Conservation (phyloP, 192 early-diverging fungal genomes). For the Coemansia sp. region DNA sequence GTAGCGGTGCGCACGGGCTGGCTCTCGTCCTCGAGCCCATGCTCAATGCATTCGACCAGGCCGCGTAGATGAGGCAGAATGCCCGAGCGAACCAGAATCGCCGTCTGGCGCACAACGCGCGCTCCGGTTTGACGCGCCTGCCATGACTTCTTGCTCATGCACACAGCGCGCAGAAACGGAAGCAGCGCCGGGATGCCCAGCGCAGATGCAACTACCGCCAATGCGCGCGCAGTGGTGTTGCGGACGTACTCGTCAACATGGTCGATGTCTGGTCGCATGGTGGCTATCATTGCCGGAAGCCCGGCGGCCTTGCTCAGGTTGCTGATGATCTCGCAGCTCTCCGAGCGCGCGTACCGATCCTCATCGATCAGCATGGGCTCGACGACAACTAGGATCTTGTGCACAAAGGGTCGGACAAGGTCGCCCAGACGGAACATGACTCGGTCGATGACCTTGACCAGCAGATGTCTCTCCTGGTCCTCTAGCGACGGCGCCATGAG, state of each 20-base stretch:
- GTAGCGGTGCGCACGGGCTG: slow-evolving; percentile 95
- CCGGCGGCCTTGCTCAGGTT: slow-evolving; percentile 98
- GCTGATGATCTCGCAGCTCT: slow-evolving; percentile 96
- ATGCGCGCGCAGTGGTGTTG: slow-evolving; percentile 96
- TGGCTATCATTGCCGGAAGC: slow-evolving; percentile 95
- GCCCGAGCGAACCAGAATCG: slow-evolving; percentile 90
- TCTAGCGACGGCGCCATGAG: slow-evolving; percentile 97
- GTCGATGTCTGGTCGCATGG: slow-evolving; percentile 99
- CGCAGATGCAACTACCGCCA: slow-evolving; percentile 95
- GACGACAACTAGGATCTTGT: slow-evolving; percentile 98
- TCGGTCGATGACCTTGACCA: slow-evolving; percentile 98
- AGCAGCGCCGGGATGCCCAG: slow-evolving; percentile 91
- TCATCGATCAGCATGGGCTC: slow-evolving; percentile 96
- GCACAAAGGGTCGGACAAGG: slow-evolving; percentile 91
- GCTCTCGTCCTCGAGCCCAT: slow-evolving; percentile 93
- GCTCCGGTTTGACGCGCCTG: slow-evolving; percentile 98
- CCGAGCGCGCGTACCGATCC: slow-evolving; percentile 95
- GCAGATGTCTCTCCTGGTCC: slow-evolving; percentile 96
- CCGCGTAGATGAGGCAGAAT: slow-evolving; percentile 91
- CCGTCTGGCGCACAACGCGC: slow-evolving; percentile 96
- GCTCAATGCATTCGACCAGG: slow-evolving; percentile 86
- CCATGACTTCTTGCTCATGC: slow-evolving; percentile 93
- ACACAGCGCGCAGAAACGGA: slow-evolving; percentile 95
- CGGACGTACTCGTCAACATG: slow-evolving; percentile 97
- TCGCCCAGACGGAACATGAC: slow-evolving; percentile 95